A percentile compares a stretch with the other conserved stretches of the same genome.
Evolutionary conservation across 495 filamentous ascomycete species (phyloP).

Genomic region (Hypoxylon lenormandii): DNA sequence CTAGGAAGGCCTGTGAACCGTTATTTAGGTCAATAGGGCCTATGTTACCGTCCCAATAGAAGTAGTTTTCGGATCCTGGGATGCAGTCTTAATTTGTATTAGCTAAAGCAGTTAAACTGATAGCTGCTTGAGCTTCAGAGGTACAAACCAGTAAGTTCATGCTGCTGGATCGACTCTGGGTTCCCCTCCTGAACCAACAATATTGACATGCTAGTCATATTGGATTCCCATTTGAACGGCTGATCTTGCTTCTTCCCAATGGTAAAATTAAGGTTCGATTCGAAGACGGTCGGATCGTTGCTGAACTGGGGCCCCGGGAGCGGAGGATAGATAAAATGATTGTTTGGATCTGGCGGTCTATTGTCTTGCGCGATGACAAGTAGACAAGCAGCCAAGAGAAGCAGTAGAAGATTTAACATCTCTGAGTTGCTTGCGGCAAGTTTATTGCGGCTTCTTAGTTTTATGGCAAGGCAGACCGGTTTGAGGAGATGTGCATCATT

Average conservation of each 20-base stretch:
- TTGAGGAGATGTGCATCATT: slow-evolving; percentile 2
- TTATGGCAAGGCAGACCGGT: background rate
- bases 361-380: slow-evolving; percentile 25
- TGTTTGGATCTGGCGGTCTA: slow-evolving; percentile 21
- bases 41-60: slow-evolving; percentile 36
- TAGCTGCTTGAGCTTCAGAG: background rate
- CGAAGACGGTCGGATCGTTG: slow-evolving; percentile 27
- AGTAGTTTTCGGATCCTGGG: background rate
- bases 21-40: slow-evolving; percentile 27
- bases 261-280: slow-evolving; percentile 20
- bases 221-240: slow-evolving; percentile 33
- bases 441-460: background rate
- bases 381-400: slow-evolving; percentile 9
- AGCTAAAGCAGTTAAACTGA: background rate
- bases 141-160: slow-evolving; percentile 14
- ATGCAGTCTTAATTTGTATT: slow-evolving; percentile 10
- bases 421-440: background rate
- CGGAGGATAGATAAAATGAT: slow-evolving; percentile 34
- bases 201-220: slow-evolving; percentile 26
- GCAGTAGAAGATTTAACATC: slow-evolving; percentile 6
- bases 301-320: slow-evolving; percentile 23
- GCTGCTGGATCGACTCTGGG: slow-evolving; percentile 8
- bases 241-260: slow-evolving; percentile 18
- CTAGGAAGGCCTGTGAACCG: slow-evolving; percentile 29
- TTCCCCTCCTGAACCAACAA: slow-evolving; percentile 24